Base-by-base conservation (phyloP, 768 basidiomycete species). In the Cyclocybe cylindracea region DNA sequence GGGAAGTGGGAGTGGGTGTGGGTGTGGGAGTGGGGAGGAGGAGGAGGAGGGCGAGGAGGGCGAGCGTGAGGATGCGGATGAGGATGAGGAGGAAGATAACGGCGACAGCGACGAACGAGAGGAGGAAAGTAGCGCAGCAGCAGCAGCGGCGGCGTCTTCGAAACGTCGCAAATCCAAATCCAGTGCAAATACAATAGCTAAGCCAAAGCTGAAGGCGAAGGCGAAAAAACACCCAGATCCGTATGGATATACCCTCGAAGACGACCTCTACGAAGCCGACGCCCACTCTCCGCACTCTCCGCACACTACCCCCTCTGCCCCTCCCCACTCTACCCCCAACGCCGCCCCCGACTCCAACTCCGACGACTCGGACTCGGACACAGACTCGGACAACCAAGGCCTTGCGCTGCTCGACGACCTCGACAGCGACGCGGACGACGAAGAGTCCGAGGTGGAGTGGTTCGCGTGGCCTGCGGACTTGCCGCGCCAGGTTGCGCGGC, bases 401-500 rank as follows among this genome's bases (percentile, higher is more conserved):
- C 45, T 56, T 41, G 57, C 39, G 47, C 51, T 46, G 46, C 39
- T 50, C 14, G 39, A 56, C 29, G 59, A 51, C 1, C 49, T 44
- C 9, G 56, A 50, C 29, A 46, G 44, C 51, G 60, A 70, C 3
- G 72, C 72, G 39, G 77, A 70, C 31, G 62, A 66, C 10, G 64
- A 78, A 19, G 78, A 74, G 18, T 77, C 75, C 57, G 86, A 87
- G 62, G 68, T 70, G 16, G 86, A 89, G 61, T 89, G 86, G 86
- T 72, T 79, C 4, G 82, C 80, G 1, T 89, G 86, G 86, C 70
- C 76, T 61, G 78, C 77, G 4, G 86, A 86, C 69, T 49, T 86
- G 39, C 68, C 74, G 6, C 58, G 72, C 2, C 70, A 73, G 36
- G 61, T 67, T 11, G 52, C 53, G 62, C 58, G 10, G 53, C 64